Evolutionary conservation across 768 basidiomycete genomes (phyloP), one percentile per base, ranked within the genome.

Genomic region (Termitomyces sp.): DNA sequence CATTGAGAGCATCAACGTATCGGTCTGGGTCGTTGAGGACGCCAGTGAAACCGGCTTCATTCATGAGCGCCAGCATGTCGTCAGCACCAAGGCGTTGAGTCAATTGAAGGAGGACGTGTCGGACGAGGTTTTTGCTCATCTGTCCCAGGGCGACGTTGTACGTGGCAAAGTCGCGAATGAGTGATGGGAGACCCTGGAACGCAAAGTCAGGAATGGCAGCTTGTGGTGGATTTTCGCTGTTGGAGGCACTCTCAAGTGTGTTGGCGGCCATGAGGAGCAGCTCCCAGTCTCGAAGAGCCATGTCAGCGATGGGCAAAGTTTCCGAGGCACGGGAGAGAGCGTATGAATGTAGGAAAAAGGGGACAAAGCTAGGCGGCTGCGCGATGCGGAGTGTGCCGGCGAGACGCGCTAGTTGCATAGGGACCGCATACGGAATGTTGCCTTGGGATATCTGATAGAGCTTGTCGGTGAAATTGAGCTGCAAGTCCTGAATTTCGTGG

Each of bases 311-410:
- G 0, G 69, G 65, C 52, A 75, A 58, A 39, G 64, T 63, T 7
- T 69, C 70, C 18, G 67, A 52, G 55, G 66, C 63, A 63, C 75
- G 70, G 13, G 78, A 69, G n/a, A 73, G 63, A 9, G 72, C 72
- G 67, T 85, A 87, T 13, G 81, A 68, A 39, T 82, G 73, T 35
- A 88, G 69, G 62, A 79, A 73, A 57, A 74, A 71, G 7, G 73
- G 69, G 2, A 77, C 76, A 18, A 80, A 73, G 42, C 70, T 70
- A 0, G 71, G 66, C 4, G 72, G 64, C 0, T 76, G 71, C 42
- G 73, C 67, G 40, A 79, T 64, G 28, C 74, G 74, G 28, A 78
- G 67, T n/a, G 51, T 64, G 11, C 65, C 66, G 7, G 74, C 74
- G 7, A 81, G 55, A 3, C 76, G 71, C 4, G 76, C 69, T 12